These are phyloP conservation scores for Verticillium longisporum DNA, from an alignment of 2,329 filamentous ascomycete genomes.

Conservation along the genomic window DNA sequence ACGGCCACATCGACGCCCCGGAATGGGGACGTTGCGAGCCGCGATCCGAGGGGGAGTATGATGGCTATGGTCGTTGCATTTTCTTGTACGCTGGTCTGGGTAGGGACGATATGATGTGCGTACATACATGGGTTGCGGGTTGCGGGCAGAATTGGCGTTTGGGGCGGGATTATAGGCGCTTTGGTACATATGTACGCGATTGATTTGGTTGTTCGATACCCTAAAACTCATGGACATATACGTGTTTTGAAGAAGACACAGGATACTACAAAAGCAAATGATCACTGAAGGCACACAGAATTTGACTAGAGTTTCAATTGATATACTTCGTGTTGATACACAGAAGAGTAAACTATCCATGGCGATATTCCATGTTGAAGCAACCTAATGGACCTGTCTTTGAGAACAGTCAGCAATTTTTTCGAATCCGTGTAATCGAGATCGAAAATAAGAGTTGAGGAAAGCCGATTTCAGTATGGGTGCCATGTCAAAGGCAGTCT, in stretches of 20 bases:
- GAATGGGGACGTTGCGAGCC: neutral
- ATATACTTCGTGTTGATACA: neutral
- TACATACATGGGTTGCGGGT: too few relatives aligned
- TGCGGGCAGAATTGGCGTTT: neutral
- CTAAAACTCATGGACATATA: neutral
- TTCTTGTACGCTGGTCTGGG: slow-evolving; percentile 4
- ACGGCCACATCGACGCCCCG: slow-evolving; percentile 2
- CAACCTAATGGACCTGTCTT: neutral
- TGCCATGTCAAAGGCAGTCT: slow-evolving; percentile 14
- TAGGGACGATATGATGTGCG: neutral
- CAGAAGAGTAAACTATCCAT: too few relatives aligned
- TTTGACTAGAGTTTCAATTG: too few relatives aligned
- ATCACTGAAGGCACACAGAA: neutral
- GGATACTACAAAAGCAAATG: neutral
- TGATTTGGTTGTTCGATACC: neutral
- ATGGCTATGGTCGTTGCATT: slow-evolving; percentile 16
- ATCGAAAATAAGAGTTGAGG: neutral
- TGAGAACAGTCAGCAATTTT: neutral
- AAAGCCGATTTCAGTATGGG: slow-evolving; percentile 9
- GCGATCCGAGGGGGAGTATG: slow-evolving; percentile 1
- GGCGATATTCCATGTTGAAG: too few relatives aligned
- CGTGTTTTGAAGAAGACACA: too few relatives aligned
- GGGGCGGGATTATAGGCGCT: neutral
- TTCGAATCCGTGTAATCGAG: neutral
- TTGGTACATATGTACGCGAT: neutral